Base-by-base conservation (phyloP, 78 protist genomes). In the Monocercomonoides exilis region DNA sequence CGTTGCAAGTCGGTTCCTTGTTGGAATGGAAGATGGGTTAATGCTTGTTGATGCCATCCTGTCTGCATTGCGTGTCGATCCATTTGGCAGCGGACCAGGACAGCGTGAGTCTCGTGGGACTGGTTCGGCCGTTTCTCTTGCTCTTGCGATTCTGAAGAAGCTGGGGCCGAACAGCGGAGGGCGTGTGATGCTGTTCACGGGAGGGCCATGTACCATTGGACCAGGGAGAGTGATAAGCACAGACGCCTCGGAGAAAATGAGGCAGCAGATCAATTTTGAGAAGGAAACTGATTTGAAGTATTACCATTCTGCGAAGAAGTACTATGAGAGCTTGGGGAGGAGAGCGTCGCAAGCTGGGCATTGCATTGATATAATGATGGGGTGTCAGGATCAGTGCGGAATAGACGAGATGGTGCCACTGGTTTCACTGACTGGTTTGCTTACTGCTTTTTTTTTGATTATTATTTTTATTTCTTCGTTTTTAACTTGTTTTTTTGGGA, bases 131-230 rank as follows among this genome's bases (percentile, higher is more conserved):
- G 2, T 81, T 2, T 81, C 85, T 33, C 2, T 81, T 32, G 85
- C 85, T 1, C 2, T 3, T 38, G 36, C 85, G 34, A 1, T 81
- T 3, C 85, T 81, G 38, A 45, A 45, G 34, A 2, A 11, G 2
- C 6, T 36, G 38, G 1, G 3, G 34, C 41, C 41, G 5, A 11
- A 54, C 38, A 54, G 11, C 70, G 38, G 38, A n/a, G 97, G 94
- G 0, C 89, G 98, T 34, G 85, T 96, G 81, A 88, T 96, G 95
- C 38, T 90, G 33, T 96, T 98, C 80, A 41, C 91, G 5, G 97
- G 96, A 2, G 98, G 99, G 0, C 95, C 99, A 0, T 89, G 94
- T 87, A 96, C 99, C 0, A 45, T 64, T 34, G 99, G 99, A 41
- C 96, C 96, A 1, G 99, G 98, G 41, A 0, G 77, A 43, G 92